phyloP scores from a whole-genome alignment of 1,139 yeast genomes.

The Taiozyma sp. region DNA sequence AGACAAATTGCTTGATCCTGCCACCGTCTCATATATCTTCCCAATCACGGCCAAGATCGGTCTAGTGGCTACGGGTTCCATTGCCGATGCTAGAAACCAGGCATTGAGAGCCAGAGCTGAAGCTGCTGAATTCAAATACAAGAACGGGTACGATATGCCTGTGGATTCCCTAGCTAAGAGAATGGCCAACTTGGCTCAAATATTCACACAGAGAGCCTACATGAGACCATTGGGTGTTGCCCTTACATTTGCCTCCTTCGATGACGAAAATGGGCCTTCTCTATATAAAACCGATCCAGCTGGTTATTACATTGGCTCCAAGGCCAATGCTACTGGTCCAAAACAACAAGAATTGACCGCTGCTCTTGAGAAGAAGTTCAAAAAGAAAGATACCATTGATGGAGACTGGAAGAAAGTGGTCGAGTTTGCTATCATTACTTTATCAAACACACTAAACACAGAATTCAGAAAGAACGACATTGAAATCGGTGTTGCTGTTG shows the following conservation, averaged over 20 bases:
- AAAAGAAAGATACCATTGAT: slow-evolving; percentile 64
- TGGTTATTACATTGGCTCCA: slow-evolving; percentile 87
- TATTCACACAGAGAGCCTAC: slow-evolving; percentile 97
- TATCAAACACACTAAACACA: slow-evolving; percentile 83
- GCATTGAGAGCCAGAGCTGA: slow-evolving; percentile 89
- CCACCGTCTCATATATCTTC: slow-evolving; percentile 81
- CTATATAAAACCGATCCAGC: slow-evolving; percentile 96
- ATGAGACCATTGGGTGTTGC: slow-evolving; percentile 98
- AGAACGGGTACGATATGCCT: slow-evolving; percentile 96
- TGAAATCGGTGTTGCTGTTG: slow-evolving; percentile 88
- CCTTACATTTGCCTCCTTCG: slow-evolving; percentile 81
- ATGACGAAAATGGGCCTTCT: slow-evolving; percentile 88
- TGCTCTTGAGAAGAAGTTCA: slow-evolving; percentile 85
- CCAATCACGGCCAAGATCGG: slow-evolving; percentile 81
- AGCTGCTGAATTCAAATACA: slow-evolving; percentile 91
- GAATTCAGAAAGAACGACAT: slow-evolving; percentile 92
- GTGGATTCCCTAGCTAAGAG: slow-evolving; percentile 90
- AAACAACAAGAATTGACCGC: slow-evolving; percentile 96
- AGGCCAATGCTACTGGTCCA: slow-evolving; percentile 95
- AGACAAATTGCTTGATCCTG: slow-evolving; percentile 84
- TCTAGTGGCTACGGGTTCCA: slow-evolving; percentile 91
- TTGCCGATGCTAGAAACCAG: slow-evolving; percentile 92
- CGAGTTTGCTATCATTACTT: slow-evolving; percentile 82
- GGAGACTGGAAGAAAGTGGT: slow-evolving; percentile 91
- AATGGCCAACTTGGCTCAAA: slow-evolving; percentile 92